Conservation (phyloP, 345 rosid species). For the Crucihimalaya himalaica region DNA sequence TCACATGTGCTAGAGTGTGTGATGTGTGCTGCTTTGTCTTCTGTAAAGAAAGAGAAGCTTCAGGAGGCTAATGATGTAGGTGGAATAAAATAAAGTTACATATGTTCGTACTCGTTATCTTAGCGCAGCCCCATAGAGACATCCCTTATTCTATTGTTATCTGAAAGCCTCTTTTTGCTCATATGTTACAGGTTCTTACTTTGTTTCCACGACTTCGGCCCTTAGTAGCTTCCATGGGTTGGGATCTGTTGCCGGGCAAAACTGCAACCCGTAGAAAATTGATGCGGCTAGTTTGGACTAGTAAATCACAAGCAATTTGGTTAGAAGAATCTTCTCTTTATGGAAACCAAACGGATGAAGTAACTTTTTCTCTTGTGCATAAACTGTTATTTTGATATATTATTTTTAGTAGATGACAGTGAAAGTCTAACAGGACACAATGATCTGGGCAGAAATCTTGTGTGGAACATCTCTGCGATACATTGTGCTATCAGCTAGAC, state of each 20-base stretch:
- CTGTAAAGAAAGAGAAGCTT: constrained; percentile 68
- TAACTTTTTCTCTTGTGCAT: constrained; percentile 31
- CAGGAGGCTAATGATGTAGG: constrained; percentile 89
- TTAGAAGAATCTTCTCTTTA: constrained; percentile 77
- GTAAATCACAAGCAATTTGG: constrained; percentile 63
- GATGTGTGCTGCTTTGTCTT: constrained; percentile 73
- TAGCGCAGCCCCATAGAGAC: neutral
- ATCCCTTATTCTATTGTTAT: constrained; percentile 4
- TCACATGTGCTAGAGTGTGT: constrained; percentile 79
- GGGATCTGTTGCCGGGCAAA: constrained; percentile 89
- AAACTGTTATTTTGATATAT: constrained; percentile 7
- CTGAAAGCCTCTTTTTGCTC: constrained; percentile 34
- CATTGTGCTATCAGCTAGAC: constrained; percentile 83
- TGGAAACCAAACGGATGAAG: constrained; percentile 72
- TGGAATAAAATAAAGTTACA: constrained; percentile 22
- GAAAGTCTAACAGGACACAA: constrained; percentile 34
- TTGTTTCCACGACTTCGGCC: constrained; percentile 82
- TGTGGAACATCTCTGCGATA: constrained; percentile 83
- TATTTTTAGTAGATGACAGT: constrained; percentile 27
- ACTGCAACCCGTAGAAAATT: constrained; percentile 66
- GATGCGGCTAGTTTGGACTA: constrained; percentile 82
- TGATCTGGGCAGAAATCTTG: constrained; percentile 70
- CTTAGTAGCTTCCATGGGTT: constrained; percentile 89
- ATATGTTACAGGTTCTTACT: constrained; percentile 59
- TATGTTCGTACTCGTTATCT: constrained; percentile 12